phyloP scores from a whole-genome alignment of 192 early-diverging fungal genomes.

The Coemansia sp. region DNA sequence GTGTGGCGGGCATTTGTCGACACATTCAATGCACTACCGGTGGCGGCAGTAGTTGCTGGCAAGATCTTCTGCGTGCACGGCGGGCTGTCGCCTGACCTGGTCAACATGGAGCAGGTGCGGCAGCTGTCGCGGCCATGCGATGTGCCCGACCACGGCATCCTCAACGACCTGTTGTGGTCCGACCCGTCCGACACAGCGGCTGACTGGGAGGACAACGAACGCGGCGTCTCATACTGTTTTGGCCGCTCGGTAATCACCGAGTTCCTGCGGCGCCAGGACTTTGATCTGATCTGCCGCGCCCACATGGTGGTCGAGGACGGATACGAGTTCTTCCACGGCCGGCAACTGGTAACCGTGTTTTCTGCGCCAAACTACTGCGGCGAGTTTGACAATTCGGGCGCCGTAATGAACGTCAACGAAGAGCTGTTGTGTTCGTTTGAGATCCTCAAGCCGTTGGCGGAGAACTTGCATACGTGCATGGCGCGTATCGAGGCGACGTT shows the following conservation, averaged over 20 bases:
- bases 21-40: slow-evolving; percentile 91
- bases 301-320: slow-evolving; percentile 98
- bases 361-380: slow-evolving; percentile 97
- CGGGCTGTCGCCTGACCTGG: slow-evolving; percentile 76
- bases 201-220: slow-evolving; percentile 91
- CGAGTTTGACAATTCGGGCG: slow-evolving; percentile 90
- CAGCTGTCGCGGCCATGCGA: slow-evolving; percentile 78
- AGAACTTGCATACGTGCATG: slow-evolving; percentile 51
- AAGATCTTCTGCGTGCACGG: slow-evolving; percentile 98
- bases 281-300: slow-evolving; percentile 90
- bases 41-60: slow-evolving; percentile 86
- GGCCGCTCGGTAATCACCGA: slow-evolving; percentile 79
- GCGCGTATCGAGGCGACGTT: slow-evolving; percentile 47
- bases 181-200: slow-evolving; percentile 79
- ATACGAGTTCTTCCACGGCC: slow-evolving; percentile 95
- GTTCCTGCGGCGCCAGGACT: slow-evolving; percentile 81
- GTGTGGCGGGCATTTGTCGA: slow-evolving; percentile 92
- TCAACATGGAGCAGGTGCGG: slow-evolving; percentile 86
- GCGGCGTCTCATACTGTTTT: slow-evolving; percentile 95
- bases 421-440: slow-evolving; percentile 90
- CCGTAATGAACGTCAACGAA: slow-evolving; percentile 90
- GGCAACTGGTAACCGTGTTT: slow-evolving; percentile 90
- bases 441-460: slow-evolving; percentile 63
- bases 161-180: slow-evolving; percentile 93
- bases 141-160: slow-evolving; percentile 87